Evolutionary conservation across 2,329 filamentous ascomycete genomes (phyloP).

Genomic region (Sphaerulina musiva): DNA sequence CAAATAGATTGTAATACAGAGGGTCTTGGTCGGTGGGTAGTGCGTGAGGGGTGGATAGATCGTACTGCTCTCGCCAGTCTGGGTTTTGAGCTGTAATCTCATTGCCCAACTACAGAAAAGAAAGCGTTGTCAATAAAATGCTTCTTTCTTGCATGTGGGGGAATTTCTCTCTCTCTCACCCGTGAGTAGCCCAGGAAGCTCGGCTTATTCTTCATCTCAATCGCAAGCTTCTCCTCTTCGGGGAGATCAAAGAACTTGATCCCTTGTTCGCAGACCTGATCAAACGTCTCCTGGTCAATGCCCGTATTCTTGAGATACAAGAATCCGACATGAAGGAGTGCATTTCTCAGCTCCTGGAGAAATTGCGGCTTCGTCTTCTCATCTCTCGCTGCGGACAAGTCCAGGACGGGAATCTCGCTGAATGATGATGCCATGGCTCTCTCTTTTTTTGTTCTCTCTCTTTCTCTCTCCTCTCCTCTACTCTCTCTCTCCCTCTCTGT

Average conservation of each 20-base stretch:
- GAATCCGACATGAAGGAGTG: slow-evolving; percentile 80
- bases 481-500: not conserved
- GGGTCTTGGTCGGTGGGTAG: slow-evolving; percentile 58
- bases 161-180: not conserved
- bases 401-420: slow-evolving; percentile 68
- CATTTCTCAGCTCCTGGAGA: slow-evolving; percentile 62
- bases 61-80: slow-evolving; percentile 81
- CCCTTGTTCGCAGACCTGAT: slow-evolving; percentile 60
- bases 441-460: not conserved
- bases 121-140: no score
- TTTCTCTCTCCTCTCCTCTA: not conserved
- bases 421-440: slow-evolving; percentile 41
- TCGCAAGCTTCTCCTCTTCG: slow-evolving; percentile 62
- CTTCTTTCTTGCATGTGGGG: no score
- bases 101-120: slow-evolving; percentile 35
- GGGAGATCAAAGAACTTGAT: slow-evolving; percentile 72
- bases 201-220: slow-evolving; percentile 47
- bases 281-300: slow-evolving; percentile 59
- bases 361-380: slow-evolving; percentile 65
- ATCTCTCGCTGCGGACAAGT: slow-evolving; percentile 60
- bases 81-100: slow-evolving; percentile 64
- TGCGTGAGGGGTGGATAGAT: slow-evolving; percentile 73
- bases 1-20: slow-evolving; percentile 66
- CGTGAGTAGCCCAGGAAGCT: slow-evolving; percentile 26
- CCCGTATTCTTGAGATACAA: slow-evolving; percentile 77